Evolutionary conservation across 345 rosid genomes (phyloP).

Genomic region (Eucalyptus melliodora): DNA sequence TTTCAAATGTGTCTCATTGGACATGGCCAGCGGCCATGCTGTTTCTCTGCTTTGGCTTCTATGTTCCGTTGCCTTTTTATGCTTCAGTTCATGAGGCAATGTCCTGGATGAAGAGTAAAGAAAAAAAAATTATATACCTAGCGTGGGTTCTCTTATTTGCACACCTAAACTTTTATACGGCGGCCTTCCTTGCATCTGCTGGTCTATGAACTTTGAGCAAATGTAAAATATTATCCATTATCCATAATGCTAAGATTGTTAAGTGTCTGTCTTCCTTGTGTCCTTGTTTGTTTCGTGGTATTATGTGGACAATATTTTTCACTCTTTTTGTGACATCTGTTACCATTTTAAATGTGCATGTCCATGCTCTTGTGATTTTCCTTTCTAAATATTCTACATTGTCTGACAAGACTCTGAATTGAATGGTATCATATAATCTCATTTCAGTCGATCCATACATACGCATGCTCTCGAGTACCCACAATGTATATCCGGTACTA

Average conservation of each 20-base stretch:
- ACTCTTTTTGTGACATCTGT: not conserved
- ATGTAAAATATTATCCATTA: not conserved
- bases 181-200: not conserved
- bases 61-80: not conserved
- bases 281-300: not conserved
- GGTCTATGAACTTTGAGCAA: not conserved
- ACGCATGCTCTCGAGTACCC: too few relatives aligned
- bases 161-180: not conserved
- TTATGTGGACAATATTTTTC: not conserved
- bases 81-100: not conserved
- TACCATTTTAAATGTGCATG: not conserved
- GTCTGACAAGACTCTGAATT: not conserved
- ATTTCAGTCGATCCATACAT: too few relatives aligned
- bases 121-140: not conserved
- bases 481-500: too few relatives aligned
- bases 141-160: not conserved
- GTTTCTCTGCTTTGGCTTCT: not conserved
- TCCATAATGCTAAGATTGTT: not conserved
- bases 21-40: fast-evolving
- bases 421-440: too few relatives aligned
- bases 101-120: not conserved
- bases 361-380: too few relatives aligned
- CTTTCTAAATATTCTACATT: too few relatives aligned
- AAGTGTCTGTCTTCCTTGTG: too few relatives aligned
- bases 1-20: too few relatives aligned